Conservation (phyloP, 306 rosid genomes). For the Cicer chorassanicum region DNA sequence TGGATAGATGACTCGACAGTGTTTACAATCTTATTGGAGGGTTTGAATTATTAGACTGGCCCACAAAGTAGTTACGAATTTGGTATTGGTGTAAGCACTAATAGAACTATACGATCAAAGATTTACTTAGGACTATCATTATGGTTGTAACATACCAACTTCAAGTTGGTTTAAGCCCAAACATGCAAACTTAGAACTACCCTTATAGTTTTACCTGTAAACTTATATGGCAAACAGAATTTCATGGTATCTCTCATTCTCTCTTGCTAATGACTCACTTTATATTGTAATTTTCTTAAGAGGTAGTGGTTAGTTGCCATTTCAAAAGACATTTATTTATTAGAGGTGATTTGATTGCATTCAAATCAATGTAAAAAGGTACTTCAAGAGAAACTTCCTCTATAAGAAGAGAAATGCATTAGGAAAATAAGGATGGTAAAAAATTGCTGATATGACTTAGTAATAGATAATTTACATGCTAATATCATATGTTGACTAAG, state of each 20-base stretch:
- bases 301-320: conserved; percentile 6
- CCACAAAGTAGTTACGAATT: background rate
- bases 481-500: background rate
- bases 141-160: background rate
- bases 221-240: background rate
- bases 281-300: background rate
- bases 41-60: background rate
- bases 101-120: background rate
- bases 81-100: background rate
- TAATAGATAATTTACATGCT: background rate
- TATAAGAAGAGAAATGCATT: background rate
- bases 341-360: background rate
- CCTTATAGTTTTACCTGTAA: background rate
- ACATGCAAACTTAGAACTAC: background rate
- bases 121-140: background rate
- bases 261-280: background rate
- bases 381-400: background rate
- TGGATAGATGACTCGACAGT: background rate
- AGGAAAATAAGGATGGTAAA: background rate
- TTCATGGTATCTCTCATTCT: background rate
- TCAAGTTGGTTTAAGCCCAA: background rate
- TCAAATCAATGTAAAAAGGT: background rate
- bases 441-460: background rate
- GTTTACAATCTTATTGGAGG: background rate
- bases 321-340: background rate